Percentiles rank a stretch among this genome's conserved stretches.
Evolutionary conservation across 345 rosid species (phyloP).

Genomic region (Cardamine occulta): DNA sequence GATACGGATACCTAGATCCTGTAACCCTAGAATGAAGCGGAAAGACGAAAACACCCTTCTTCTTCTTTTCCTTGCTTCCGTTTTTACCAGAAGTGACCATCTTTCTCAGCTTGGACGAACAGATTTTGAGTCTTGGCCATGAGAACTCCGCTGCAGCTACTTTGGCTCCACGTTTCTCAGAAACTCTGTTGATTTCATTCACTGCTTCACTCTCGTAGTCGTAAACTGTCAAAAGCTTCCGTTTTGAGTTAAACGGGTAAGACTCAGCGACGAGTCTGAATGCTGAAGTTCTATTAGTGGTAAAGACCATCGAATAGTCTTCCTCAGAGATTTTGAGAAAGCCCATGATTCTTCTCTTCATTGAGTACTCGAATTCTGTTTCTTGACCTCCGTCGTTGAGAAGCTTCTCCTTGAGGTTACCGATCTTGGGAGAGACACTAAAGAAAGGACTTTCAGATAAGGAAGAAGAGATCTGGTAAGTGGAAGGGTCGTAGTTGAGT

Average conservation of each 20-base stretch:
- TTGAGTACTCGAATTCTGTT: conserved; percentile 65
- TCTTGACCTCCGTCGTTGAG: conserved; percentile 77
- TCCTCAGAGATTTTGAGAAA: conserved; percentile 75
- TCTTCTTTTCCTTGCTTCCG: conserved; percentile 53
- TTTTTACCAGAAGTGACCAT: conserved; percentile 62
- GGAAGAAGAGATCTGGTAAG: conserved; percentile 50
- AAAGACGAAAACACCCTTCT: conserved; percentile 80
- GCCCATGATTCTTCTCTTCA: conserved; percentile 75
- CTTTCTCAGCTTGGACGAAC: conserved; percentile 64
- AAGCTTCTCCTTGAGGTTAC: conserved; percentile 78
- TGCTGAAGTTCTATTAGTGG: conserved; percentile 89
- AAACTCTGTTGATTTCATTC: conserved; percentile 62
- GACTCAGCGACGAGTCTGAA: conserved; percentile 88
- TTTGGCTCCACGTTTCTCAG: conserved; percentile 76
- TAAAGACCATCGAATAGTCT: conserved; percentile 88
- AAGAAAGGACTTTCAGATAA: conserved; percentile 77
- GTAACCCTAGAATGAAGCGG: conserved; percentile 89
- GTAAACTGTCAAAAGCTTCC: conserved; percentile 76
- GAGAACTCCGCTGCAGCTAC: conserved; percentile 82
- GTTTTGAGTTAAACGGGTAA: conserved; percentile 70
- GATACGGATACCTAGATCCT: conserved; percentile 86
- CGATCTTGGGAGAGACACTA: conserved; percentile 72
- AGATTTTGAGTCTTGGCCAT: conserved; percentile 86
- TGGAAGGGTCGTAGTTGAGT: conserved; percentile 51
- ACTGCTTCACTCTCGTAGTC: conserved; percentile 91